Conservation (phyloP, 345 rosid species). For the Moringa oleifera region DNA sequence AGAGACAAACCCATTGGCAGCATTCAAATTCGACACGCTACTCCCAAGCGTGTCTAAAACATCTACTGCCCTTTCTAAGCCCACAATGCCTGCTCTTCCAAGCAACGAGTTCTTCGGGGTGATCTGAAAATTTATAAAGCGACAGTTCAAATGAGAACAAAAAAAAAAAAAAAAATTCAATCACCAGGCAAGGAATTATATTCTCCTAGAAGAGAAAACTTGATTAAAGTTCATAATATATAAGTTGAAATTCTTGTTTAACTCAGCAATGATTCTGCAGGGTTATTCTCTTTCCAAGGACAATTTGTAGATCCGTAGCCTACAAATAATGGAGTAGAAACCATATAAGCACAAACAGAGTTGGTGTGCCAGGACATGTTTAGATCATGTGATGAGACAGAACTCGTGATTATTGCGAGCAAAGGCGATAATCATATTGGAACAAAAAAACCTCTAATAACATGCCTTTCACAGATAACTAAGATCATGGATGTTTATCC, state of each 20-base stretch:
- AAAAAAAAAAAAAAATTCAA: background rate
- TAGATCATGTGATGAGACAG: too few species aligned
- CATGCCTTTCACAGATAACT: too few species aligned
- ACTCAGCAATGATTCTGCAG: too few species aligned
- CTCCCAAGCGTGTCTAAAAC: conserved; percentile 76
- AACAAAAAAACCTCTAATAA: too few species aligned
- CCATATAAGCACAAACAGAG: too few species aligned
- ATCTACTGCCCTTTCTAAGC: conserved; percentile 68
- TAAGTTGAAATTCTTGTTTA: background rate
- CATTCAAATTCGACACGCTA: conserved; percentile 65
- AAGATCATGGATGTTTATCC: too few species aligned
- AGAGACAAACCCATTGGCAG: conserved; percentile 44
- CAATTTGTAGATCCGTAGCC: too few species aligned
- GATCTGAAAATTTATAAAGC: conserved; percentile 20
- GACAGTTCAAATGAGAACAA: background rate
- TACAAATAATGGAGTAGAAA: too few species aligned
- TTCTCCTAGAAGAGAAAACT: background rate
- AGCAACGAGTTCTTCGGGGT: conserved; percentile 46
- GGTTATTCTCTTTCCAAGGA: too few species aligned
- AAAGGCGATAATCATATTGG: too few species aligned
- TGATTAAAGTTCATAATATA: background rate
- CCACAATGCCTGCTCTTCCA: conserved; percentile 55
- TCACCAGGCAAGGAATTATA: background rate
- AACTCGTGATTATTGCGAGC: too few species aligned
- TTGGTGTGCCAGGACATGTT: too few species aligned